Conservation (phyloP, 2,329 filamentous ascomycete genomes). For the Venturia nashicola region DNA sequence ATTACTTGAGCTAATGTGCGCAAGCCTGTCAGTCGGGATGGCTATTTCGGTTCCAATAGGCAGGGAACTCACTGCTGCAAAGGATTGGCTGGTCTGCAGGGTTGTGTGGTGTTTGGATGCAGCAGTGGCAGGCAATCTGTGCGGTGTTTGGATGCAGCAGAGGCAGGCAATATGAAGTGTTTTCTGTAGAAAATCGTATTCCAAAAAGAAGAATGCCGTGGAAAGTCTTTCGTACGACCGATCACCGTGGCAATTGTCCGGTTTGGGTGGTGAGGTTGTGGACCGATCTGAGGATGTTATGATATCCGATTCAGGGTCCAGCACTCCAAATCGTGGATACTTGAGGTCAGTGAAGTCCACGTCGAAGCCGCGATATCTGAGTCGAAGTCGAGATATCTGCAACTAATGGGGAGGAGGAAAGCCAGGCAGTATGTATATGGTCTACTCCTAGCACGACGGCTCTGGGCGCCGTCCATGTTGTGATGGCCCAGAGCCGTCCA, state of each 20-base stretch:
- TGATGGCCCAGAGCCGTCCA: too few relatives aligned
- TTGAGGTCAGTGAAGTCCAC: too few relatives aligned
- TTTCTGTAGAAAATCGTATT: not conserved
- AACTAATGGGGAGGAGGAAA: not conserved
- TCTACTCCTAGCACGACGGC: not conserved
- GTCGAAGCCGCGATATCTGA: not conserved
- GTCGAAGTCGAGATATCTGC: not conserved
- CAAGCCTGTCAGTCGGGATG: not conserved
- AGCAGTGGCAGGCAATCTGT: not conserved
- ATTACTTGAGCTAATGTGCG: not conserved
- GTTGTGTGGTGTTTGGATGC: not conserved
- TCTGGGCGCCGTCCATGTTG: not conserved
- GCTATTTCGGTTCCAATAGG: not conserved
- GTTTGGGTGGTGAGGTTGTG: not conserved
- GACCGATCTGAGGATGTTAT: not conserved
- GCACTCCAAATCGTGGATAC: not conserved
- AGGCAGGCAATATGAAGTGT: not conserved
- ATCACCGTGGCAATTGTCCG: not conserved
- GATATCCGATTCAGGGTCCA: not conserved
- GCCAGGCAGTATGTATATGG: not conserved
- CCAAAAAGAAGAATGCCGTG: not conserved
- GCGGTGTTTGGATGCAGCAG: not conserved
- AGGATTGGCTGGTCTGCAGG: not conserved
- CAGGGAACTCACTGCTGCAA: not conserved
- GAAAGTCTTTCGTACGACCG: not conserved